Base-by-base conservation (phyloP, 495 filamentous ascomycete genomes). In the Eremomyces bilateralis region DNA sequence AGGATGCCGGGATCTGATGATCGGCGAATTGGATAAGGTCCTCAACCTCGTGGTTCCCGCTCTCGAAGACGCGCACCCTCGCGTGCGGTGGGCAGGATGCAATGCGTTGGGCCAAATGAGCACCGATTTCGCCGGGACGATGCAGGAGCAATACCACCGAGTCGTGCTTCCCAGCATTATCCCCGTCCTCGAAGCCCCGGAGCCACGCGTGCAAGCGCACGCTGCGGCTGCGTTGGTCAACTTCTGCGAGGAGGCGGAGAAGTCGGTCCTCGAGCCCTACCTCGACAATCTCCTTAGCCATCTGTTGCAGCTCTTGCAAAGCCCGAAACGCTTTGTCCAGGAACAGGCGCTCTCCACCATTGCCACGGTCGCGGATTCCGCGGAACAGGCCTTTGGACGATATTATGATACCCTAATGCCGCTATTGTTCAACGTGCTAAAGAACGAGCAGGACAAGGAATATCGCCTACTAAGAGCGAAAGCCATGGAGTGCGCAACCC, bases 101-200 rank as follows among this genome's bases (percentile, higher is more conserved):
- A 95, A 99, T 51, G 90, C 90, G n/a, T 62, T 99, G 17, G 90
- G 90, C 11, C 90, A 99, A 53, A 99, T 99, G 90, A 95, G 90
- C 55, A 99, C 90, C 6, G 90, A 99, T 53, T 99, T 99, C 52
- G 88, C 90, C 20, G 85, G 83, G 1, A 92, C 79, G 10, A 95
- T 99, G 90, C 90, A 99, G 53, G 76, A 84, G 45, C 85, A 93
- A 46, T 91, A 85, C 54, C 84, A 90, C 47, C 64, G 73, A 30
- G 60, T 72, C 25, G 81, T 94, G 1, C 62, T 99, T 31, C 76
- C 69, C 35, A 80, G 80, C 42, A 91, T 99, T 31, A 82, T 95
- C 37, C 84, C 84, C 3, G 90, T 95, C 0, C 67, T 99, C 11
- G 66, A 82, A 44, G 84, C 82, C 1, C 64, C 78, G 2, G 85